Percentiles rank a stretch among this genome's conserved stretches.
phyloP scores from a whole-genome alignment of 73 alveolate species.

The Paramecium pentaurelia region DNA sequence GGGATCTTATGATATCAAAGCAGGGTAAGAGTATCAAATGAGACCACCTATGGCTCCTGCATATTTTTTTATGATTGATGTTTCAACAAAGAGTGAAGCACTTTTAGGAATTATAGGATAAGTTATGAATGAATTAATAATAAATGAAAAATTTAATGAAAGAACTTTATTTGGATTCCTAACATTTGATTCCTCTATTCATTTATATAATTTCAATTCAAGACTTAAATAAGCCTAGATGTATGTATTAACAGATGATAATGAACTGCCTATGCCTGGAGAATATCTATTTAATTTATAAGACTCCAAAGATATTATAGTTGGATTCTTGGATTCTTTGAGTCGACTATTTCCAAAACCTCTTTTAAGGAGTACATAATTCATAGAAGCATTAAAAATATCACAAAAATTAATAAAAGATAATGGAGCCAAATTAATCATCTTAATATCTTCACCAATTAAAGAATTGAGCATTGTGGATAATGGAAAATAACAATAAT shows the following conservation, averaged over 20 bases:
- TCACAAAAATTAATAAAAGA: conserved; percentile 49
- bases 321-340: conserved; percentile 63
- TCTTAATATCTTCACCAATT: conserved; percentile 36
- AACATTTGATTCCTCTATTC: conserved; percentile 85
- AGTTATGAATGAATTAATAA: conserved; percentile 79
- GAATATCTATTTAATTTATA: conserved; percentile 79
- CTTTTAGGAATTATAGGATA: conserved; percentile 71
- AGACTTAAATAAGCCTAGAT: conserved; percentile 79
- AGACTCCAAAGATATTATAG: conserved; percentile 79
- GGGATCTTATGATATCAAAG: conserved; percentile 87
- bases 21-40: conserved; percentile 68
- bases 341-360: conserved; percentile 65
- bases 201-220: conserved; percentile 80
- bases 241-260: conserved; percentile 78
- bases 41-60: conserved; percentile 93
- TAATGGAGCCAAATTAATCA: conserved; percentile 77
- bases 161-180: conserved; percentile 80
- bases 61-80: conserved; percentile 90
- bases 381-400: conserved; percentile 68
- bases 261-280: conserved; percentile 87
- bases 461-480: neutral
- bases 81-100: conserved; percentile 86
- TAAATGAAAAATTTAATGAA: conserved; percentile 73
- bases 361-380: conserved; percentile 53
- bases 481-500: neutral